A percentile compares a stretch with the other conserved stretches of the same genome.
Evolutionary conservation across 1,284 basidiomycete species (phyloP).

Genomic region (Papiliotrema nemorosa): DNA sequence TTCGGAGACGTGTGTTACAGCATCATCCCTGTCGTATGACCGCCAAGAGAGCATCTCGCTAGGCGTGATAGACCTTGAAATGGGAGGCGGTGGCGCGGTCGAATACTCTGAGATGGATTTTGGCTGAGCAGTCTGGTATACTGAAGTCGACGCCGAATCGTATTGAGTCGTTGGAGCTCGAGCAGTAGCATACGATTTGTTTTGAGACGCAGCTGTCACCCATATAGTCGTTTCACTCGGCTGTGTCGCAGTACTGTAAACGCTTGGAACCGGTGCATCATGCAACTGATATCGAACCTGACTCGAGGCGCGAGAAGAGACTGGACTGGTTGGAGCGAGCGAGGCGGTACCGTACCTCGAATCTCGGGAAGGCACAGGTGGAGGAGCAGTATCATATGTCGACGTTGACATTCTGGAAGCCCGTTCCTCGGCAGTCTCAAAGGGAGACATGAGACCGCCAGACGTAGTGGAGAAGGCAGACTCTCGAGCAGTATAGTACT

Average conservation of each 20-base stretch:
- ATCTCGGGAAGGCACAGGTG: slow-evolving; percentile 25
- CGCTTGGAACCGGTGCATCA: slow-evolving; percentile 20
- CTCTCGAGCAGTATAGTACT: slow-evolving; percentile 1
- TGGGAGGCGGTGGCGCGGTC: slow-evolving; percentile 12
- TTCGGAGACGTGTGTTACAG: slow-evolving; percentile 36
- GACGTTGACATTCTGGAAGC: slow-evolving; percentile 4
- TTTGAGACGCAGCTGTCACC: not conserved
- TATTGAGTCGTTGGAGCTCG: slow-evolving; percentile 2
- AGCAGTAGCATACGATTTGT: slow-evolving; percentile 1
- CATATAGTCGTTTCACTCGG: not conserved
- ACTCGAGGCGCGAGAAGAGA: not conserved
- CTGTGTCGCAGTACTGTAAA: not conserved
- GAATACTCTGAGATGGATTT: not conserved
- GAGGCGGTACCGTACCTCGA: slow-evolving; percentile 22
- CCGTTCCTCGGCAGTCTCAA: slow-evolving; percentile 4
- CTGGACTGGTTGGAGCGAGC: slow-evolving; percentile 3
- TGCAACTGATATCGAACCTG: slow-evolving; percentile 25
- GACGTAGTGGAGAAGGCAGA: not conserved
- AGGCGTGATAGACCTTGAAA: slow-evolving; percentile 15
- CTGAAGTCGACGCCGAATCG: not conserved
- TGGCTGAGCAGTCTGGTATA: slow-evolving; percentile 19
- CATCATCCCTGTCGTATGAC: slow-evolving; percentile 18
- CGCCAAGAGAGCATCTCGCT: slow-evolving; percentile 7
- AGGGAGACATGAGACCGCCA: slow-evolving; percentile 4
- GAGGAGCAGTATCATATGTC: slow-evolving; percentile 28